Percentiles rank a stretch among this genome's conserved stretches.
phyloP scores from a whole-genome alignment of 352 stramenopile genomes.

The Globisporangium irregulare region DNA sequence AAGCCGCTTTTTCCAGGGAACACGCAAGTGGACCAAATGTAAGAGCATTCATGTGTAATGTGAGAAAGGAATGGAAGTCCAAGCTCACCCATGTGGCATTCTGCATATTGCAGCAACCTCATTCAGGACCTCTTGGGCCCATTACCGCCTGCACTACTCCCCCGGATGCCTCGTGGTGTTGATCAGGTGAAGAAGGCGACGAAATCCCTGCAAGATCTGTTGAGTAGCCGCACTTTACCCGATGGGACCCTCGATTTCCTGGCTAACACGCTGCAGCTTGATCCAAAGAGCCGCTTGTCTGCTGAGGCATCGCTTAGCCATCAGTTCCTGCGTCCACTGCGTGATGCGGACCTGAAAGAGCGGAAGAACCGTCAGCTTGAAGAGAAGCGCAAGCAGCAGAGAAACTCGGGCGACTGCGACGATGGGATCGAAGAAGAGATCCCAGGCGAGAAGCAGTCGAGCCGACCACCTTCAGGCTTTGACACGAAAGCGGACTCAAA shows the following conservation, averaged over 20 bases:
- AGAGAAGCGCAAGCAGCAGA: conserved; percentile 28
- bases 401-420: conserved; percentile 24
- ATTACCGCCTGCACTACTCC: conserved; percentile 35
- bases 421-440: conserved; percentile 85
- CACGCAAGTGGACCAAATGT: conserved; percentile 83
- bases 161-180: conserved; percentile 57
- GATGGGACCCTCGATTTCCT: conserved; percentile 73
- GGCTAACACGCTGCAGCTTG: conserved; percentile 51
- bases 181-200: conserved; percentile 29
- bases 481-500: conserved; percentile 27
- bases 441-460: conserved; percentile 31
- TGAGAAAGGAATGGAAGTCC: background rate
- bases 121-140: conserved; percentile 70
- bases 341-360: conserved; percentile 44
- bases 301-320: conserved; percentile 51
- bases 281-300: conserved; percentile 53
- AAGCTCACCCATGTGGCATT: background rate
- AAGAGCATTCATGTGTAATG: background rate
- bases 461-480: background rate
- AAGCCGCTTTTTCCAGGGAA: conserved; percentile 70
- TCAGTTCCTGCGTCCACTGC: conserved; percentile 51
- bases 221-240: conserved; percentile 40
- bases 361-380: conserved; percentile 39
- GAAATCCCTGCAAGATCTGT: conserved; percentile 42
- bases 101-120: conserved; percentile 42